Base-by-base conservation (phyloP, 768 basidiomycete genomes). In the Macrocybe gigantea region DNA sequence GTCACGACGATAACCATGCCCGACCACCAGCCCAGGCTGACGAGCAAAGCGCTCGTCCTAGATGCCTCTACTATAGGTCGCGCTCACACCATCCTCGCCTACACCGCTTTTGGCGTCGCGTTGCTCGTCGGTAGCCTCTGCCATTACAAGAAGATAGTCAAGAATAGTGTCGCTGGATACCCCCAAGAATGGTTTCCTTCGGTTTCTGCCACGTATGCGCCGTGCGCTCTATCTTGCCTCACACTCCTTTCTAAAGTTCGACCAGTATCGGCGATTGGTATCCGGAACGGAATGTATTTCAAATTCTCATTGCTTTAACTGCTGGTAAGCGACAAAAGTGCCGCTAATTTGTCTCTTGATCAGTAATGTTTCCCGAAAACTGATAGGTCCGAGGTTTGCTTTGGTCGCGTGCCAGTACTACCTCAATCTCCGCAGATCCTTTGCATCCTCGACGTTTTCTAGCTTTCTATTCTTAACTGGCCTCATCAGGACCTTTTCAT, bases 121-220 rank as follows among this genome's bases (percentile, higher is more conserved):
- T 71, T 95, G 30, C 47, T 72, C 15, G 55, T 91, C 32, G 90
- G 82, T 0, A 80, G 75, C 53, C 58, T 71, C 0, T 72, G 88
- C n/a, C 87, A 93, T 61, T 93, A 85, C 70, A 77, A 78, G 54
- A 85, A 85, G 60, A 81, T 95, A 30, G 89, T 92, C 34, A 89
- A 87, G 70, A 95, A 95, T 59, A 79, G 74, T 10, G 77, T 93
- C 8, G 85, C 86, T 42, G 82, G 76, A 10, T 94, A 85, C 57
- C 92, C 92, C 0, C 68, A 90, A 41, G 92, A 95, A 60, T 93
- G 87, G 87, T 88, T 89, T 53, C 93, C 93, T 6, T 92, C 89
- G 5, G 93, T 95, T 7, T 89, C 88, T 35, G 83, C 86, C 9
- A 85, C 88, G 83, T 87, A 60, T 52, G 83, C 71, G 6, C 32